Base-by-base conservation (phyloP, 441 rosid genomes). In the Euphorbia schlechtendalii region DNA sequence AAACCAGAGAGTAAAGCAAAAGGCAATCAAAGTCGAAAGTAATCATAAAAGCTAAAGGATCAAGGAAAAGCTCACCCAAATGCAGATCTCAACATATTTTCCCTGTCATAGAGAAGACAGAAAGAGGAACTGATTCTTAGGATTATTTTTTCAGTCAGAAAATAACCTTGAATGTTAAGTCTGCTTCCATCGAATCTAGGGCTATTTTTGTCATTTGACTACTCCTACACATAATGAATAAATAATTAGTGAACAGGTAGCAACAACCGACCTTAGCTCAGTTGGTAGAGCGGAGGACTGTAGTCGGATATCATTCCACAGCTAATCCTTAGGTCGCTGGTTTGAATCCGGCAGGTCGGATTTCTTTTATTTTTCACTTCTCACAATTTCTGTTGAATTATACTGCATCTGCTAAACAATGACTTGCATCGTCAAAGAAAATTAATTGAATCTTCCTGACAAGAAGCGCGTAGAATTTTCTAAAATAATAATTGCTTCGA, bases 321-420 rank as follows among this genome's bases (percentile, higher is more conserved):
- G 66, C 6, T 17, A 10, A 61, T 62, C 66, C 66, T 62, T 62
- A 62, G 66, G 66, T 62, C 66, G 66, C 66, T 62, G 66, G 66
- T 62, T 64, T 59, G 67, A 64, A 64, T 63, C 67, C 67, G 67
- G 67, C 67, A 64, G 67, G 67, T 64, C 67, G 67, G 67, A 64
- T 1, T 2, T 10, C 14, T 14, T 41, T 38, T 36, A 0, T 43
- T 8, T 40, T 49, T 7, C 13, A 41, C 14, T 0, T 38, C 10
- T 8, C 11, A 5, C 41, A 1, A 38, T 4, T 3, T n/a, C n/a
- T n/a, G n/a, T n/a, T n/a, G 6, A 32, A 32, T 32, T 32, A 32
- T 32, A 32, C 34, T 32, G 6, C 6, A 32, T 32, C 34, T 32
- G 3, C 6, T 32, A 32, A 32, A 32, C 34, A 32, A 32, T 32